A percentile compares a stretch with the other conserved stretches of the same genome.
phyloP scores from a whole-genome alignment of 768 basidiomycete species.

The Calvatia gigantea region DNA sequence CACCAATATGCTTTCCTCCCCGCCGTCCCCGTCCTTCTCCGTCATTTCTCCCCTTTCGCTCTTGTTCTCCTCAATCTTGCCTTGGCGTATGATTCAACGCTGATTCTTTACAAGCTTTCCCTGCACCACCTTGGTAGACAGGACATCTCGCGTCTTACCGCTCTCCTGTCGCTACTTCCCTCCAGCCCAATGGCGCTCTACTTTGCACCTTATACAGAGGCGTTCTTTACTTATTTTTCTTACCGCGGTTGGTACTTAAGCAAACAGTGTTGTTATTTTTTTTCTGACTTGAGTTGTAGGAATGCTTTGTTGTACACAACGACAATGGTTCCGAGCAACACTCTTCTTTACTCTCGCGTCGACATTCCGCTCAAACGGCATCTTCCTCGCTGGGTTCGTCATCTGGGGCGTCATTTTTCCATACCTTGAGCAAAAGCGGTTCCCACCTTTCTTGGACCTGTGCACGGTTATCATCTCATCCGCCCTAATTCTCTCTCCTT shows the following conservation, averaged over 20 bases:
- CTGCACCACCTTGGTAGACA: slow-evolving; percentile 51
- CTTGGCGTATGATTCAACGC: slow-evolving; percentile 38
- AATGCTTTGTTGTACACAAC: slow-evolving; percentile 52
- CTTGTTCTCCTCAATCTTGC: slow-evolving; percentile 32
- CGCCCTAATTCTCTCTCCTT: slow-evolving; percentile 58
- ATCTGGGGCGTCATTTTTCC: slow-evolving; percentile 70
- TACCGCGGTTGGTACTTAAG: slow-evolving; percentile 53
- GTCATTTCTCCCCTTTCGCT: slow-evolving; percentile 20
- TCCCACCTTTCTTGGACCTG: slow-evolving; percentile 3
- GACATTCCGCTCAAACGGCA: slow-evolving; percentile 73
- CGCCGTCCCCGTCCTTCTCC: slow-evolving; percentile 45
- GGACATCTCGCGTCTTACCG: slow-evolving; percentile 55
- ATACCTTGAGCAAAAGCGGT: slow-evolving; percentile 28
- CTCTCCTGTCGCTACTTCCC: slow-evolving; percentile 70
- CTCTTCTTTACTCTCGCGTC: slow-evolving; percentile 62
- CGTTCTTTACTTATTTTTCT: slow-evolving; percentile 79
- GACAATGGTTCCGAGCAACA: slow-evolving; percentile 53
- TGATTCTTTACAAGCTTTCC: slow-evolving; percentile 56
- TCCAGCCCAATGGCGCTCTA: slow-evolving; percentile 76
- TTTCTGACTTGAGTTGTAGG: slow-evolving; percentile 30
- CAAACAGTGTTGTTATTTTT: neutral
- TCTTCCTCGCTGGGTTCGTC: slow-evolving; percentile 74
- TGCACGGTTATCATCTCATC: slow-evolving; percentile 18
- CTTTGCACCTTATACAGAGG: slow-evolving; percentile 77
- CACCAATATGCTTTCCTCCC: slow-evolving; percentile 89